Conservation (phyloP, 306 rosid genomes). For the Prunus armeniaca region DNA sequence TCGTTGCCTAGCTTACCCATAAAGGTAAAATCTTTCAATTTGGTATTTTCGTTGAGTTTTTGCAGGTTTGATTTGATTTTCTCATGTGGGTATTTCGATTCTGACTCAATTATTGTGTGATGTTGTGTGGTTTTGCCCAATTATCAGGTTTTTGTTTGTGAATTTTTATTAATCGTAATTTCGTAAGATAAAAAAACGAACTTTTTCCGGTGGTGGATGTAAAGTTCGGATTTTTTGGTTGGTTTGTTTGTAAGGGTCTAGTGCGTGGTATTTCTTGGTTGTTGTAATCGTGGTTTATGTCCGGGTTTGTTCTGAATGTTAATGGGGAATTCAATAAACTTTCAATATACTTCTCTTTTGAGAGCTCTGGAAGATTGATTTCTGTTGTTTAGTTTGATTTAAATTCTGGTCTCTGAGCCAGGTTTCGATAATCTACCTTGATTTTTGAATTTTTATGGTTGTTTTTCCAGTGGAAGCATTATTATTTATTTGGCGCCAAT, state of each 20-base stretch:
- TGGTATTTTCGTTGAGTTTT: background rate
- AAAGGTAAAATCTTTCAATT: slow-evolving; percentile 7
- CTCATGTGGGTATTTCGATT: background rate
- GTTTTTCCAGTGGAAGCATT: background rate
- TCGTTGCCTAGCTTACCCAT: background rate
- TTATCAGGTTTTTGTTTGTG: background rate
- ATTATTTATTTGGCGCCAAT: background rate
- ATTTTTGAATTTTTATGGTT: background rate
- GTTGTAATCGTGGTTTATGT: background rate
- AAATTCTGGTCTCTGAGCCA: background rate
- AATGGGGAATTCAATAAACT: background rate
- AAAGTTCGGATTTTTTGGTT: background rate
- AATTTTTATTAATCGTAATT: background rate
- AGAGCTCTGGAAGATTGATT: background rate
- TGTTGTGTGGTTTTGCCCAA: background rate
- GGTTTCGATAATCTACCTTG: background rate
- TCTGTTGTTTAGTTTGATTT: background rate
- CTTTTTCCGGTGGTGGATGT: background rate
- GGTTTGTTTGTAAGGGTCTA: background rate
- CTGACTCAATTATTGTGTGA: background rate
- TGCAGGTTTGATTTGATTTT: background rate
- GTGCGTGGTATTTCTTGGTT: background rate
- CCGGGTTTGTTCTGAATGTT: background rate
- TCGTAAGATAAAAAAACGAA: background rate
- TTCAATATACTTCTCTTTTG: background rate